phyloP scores from a whole-genome alignment of 495 filamentous ascomycete species.

The Hypoxylon perforatum region DNA sequence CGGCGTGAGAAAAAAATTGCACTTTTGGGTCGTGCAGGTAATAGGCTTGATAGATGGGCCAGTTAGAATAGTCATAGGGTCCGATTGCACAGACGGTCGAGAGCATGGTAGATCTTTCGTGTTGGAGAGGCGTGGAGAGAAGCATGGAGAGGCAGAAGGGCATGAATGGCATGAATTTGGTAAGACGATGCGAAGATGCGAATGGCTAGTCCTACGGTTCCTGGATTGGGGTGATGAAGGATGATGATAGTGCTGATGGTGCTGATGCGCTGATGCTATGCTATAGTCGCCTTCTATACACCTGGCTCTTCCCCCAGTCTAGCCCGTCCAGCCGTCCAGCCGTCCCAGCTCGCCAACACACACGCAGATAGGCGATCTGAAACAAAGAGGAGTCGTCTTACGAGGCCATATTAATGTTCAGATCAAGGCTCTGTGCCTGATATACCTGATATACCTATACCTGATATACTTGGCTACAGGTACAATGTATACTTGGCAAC shows the following conservation, averaged over 20 bases:
- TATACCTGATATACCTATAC: too few species aligned
- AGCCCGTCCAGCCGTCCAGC: too few species aligned
- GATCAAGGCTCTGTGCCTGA: conserved; percentile 12
- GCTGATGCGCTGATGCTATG: not conserved
- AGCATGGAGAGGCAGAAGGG: too few species aligned
- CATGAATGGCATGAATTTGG: conserved; percentile 16
- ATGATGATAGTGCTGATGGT: conserved; percentile 26
- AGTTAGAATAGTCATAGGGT: conserved; percentile 26
- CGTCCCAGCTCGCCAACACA: conserved; percentile 4
- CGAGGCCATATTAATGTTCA: conserved; percentile 35
- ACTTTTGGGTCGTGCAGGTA: conserved; percentile 35
- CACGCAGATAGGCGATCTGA: conserved; percentile 29
- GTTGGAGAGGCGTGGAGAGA: conserved; percentile 37
- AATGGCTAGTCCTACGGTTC: not conserved
- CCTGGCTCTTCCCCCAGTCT: too few species aligned
- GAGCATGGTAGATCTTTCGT: conserved; percentile 31
- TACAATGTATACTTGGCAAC: conserved; percentile 3
- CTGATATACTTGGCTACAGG: not conserved
- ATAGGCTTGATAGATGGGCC: conserved; percentile 35
- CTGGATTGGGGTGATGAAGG: conserved; percentile 7
- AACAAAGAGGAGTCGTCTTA: conserved; percentile 32
- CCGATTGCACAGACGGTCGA: conserved; percentile 28
- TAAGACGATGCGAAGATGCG: not conserved
- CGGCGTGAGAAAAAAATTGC: conserved; percentile 35
- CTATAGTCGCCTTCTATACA: too few species aligned